Conservation (phyloP, 2,329 filamentous ascomycete species). For the Diaporthe ilicicola region DNA sequence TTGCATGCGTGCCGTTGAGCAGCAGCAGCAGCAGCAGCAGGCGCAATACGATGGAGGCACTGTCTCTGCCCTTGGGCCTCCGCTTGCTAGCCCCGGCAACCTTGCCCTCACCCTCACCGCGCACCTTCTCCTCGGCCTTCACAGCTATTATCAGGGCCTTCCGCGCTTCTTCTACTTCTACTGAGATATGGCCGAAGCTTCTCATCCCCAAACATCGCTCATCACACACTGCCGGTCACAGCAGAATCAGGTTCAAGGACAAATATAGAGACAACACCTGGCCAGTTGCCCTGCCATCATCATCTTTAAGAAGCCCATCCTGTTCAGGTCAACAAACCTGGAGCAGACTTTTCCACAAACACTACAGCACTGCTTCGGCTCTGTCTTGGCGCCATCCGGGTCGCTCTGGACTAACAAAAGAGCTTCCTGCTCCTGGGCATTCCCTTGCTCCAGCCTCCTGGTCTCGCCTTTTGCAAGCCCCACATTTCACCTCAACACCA, state of each 20-base stretch:
- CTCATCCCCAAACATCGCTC: neutral
- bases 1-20: neutral
- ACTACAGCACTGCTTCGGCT: neutral
- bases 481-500: conserved; percentile 5
- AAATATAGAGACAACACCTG: neutral
- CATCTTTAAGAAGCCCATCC: neutral
- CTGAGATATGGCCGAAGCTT: neutral
- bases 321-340: neutral
- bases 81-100: conserved; percentile 7
- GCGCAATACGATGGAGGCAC: neutral
- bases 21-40: neutral
- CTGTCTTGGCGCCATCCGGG: neutral
- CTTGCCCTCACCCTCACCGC: too few relatives aligned
- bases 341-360: conserved; percentile 2
- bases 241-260: neutral
- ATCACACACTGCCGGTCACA: neutral
- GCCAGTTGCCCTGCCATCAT: neutral
- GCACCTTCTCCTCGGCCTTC: neutral
- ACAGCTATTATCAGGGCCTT: neutral
- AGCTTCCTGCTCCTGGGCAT: neutral
- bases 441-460: conserved; percentile 14
- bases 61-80: conserved; percentile 2
- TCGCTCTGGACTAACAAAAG: neutral
- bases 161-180: neutral
- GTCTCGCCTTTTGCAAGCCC: conserved; percentile 9